phyloP scores from a whole-genome alignment of 495 filamentous ascomycete species.

The Oidiodendron maius region DNA sequence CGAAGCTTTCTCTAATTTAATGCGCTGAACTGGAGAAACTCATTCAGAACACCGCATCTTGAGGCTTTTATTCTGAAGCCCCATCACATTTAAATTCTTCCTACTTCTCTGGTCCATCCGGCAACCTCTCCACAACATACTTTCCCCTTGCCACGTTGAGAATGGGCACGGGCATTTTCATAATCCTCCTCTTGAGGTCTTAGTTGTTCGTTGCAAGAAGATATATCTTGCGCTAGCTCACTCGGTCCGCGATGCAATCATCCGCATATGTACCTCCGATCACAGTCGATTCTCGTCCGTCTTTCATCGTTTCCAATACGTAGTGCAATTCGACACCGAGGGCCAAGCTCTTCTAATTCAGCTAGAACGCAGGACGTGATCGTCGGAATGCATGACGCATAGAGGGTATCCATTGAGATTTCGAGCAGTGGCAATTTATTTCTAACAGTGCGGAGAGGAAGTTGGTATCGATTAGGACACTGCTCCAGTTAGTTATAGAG shows the following conservation, averaged over 20 bases:
- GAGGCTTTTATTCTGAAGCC: too few relatives aligned
- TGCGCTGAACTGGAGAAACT: too few relatives aligned
- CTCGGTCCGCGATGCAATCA: conserved; percentile 87
- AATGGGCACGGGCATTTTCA: conserved; percentile 67
- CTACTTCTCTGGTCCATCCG: conserved; percentile 66
- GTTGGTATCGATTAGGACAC: conserved; percentile 79
- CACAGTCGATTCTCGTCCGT: conserved; percentile 77
- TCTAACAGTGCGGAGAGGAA: conserved; percentile 90
- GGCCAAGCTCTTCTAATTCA: conserved; percentile 88
- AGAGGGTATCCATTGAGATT: conserved; percentile 79
- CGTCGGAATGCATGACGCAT: conserved; percentile 60
- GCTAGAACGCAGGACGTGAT: conserved; percentile 70
- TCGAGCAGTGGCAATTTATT: conserved; percentile 83
- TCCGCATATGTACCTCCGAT: conserved; percentile 93
- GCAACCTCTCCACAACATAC: conserved; percentile 88
- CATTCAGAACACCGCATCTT: not conserved
- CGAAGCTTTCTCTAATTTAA: too few relatives aligned
- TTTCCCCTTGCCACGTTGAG: conserved; percentile 69
- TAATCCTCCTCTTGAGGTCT: conserved; percentile 58
- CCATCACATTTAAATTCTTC: too few relatives aligned
- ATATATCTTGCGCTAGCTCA: conserved; percentile 72
- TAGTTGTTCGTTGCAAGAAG: conserved; percentile 88
- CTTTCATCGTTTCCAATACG: conserved; percentile 89
- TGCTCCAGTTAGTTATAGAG: too few relatives aligned
- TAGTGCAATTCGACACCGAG: conserved; percentile 82